These are phyloP conservation scores for Cymbopogon citratus DNA, from an alignment of 176 grass and related monocot species.

Conservation along the genomic window DNA sequence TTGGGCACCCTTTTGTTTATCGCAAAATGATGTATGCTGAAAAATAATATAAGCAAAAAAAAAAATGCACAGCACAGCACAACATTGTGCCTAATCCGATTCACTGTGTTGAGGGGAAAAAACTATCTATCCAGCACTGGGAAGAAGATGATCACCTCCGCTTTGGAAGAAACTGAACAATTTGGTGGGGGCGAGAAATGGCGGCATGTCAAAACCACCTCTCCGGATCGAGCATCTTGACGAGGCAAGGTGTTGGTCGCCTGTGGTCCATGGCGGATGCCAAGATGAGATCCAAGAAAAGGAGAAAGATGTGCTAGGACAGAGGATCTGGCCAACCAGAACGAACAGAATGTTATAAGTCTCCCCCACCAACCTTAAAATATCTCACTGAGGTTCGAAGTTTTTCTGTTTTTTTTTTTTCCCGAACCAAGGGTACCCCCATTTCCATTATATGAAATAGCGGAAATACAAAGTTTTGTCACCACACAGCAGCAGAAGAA, in stretches of 20 bases:
- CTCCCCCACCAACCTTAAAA: background rate
- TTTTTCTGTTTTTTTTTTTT: too few species aligned
- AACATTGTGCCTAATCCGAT: background rate
- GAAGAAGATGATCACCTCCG: conserved; percentile 20
- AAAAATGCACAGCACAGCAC: background rate
- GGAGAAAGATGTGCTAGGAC: background rate
- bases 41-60: background rate
- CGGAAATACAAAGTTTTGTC: too few species aligned
- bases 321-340: background rate
- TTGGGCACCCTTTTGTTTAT: background rate
- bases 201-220: background rate
- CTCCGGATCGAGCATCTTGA: background rate
- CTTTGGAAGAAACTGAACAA: background rate
- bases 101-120: background rate
- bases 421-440: too few species aligned
- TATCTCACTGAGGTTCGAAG: background rate
- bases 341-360: background rate
- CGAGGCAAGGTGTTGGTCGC: background rate
- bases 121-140: background rate
- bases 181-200: background rate
- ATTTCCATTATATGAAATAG: too few species aligned
- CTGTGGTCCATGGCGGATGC: background rate
- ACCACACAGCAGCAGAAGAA: too few species aligned
- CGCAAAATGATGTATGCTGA: background rate
- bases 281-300: background rate